These are phyloP conservation scores for Xylariaceae sp. DNA, from an alignment of 2,329 filamentous ascomycete species.

Conservation along the genomic window DNA sequence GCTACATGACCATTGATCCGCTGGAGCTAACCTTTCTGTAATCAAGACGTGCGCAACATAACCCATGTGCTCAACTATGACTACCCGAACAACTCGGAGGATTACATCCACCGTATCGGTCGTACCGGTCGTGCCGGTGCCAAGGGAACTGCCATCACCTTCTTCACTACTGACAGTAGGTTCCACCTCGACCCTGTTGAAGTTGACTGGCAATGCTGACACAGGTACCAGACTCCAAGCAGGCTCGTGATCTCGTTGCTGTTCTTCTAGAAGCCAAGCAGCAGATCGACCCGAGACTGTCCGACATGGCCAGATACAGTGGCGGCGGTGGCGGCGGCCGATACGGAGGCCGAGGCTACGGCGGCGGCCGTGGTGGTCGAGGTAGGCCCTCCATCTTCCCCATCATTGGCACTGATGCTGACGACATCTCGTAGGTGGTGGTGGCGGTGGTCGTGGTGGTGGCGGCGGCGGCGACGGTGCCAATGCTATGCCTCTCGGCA, in stretches of 20 bases:
- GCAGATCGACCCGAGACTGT: conserved; percentile 90
- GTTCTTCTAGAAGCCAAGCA: conserved; percentile 96
- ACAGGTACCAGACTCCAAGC: conserved; percentile 63
- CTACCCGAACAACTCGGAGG: conserved; percentile 98
- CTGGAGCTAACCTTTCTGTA: conserved; percentile 68
- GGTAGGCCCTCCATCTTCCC: conserved; percentile 21
- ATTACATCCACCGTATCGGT: conserved; percentile 95
- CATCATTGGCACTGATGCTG: conserved; percentile 1
- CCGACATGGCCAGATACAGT: conserved; percentile 91
- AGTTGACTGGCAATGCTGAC: no score
- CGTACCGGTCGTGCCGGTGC: conserved; percentile 93
- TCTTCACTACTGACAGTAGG: conserved; percentile 99
- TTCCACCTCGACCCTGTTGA: conserved; percentile 28
- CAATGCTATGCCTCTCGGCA: conserved; percentile 26
- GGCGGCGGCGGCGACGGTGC: conserved; percentile 39
- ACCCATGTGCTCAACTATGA: conserved; percentile 99
- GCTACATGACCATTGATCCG: conserved; percentile 48
- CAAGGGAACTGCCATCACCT: conserved; percentile 91
- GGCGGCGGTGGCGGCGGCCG: conserved; percentile 74
- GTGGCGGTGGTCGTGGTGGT: conserved; percentile 33
- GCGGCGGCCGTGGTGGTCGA: conserved; percentile 51
- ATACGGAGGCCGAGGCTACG: conserved; percentile 60
- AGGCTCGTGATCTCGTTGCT: conserved; percentile 91
- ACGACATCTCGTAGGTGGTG: conserved; percentile 26
- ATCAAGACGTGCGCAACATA: conserved; percentile 99